These are phyloP conservation scores for Ophiostoma piceae DNA, from an alignment of 2,329 filamentous ascomycete species.

Conservation along the genomic window DNA sequence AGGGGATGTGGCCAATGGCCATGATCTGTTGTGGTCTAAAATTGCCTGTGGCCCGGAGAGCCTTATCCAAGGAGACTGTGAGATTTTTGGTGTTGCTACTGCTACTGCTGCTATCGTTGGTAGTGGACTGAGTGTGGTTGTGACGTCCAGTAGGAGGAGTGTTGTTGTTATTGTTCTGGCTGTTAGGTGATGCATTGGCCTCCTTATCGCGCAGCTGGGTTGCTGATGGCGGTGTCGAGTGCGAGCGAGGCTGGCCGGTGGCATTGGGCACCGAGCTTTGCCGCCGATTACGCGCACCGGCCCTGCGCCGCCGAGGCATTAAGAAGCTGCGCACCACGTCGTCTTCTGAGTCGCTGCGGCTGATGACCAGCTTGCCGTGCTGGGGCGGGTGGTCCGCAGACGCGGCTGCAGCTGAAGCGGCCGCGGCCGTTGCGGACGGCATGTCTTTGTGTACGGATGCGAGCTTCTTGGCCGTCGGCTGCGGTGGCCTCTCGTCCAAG, in stretches of 20 bases:
- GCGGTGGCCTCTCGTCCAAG: slow-evolving; percentile 52
- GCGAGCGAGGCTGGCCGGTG: slow-evolving; percentile 33
- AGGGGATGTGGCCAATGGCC: slow-evolving; percentile 55
- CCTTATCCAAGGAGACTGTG: slow-evolving; percentile 50
- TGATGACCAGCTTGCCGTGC: slow-evolving; percentile 48
- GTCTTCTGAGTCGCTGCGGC: slow-evolving; percentile 60
- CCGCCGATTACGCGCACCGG: slow-evolving; percentile 38
- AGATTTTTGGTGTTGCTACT: slow-evolving; percentile 31
- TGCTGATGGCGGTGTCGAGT: slow-evolving; percentile 50
- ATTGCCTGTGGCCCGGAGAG: slow-evolving; percentile 51
- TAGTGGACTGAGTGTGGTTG: not conserved
- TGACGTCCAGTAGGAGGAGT: not conserved
- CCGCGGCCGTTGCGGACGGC: slow-evolving; percentile 25
- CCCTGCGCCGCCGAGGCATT: slow-evolving; percentile 38
- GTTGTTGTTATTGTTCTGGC: not conserved
- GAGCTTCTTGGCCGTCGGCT: slow-evolving; percentile 27
- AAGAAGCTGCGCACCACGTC: slow-evolving; percentile 58
- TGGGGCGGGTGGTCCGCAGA: slow-evolving; percentile 36
- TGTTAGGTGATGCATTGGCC: not conserved
- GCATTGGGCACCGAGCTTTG: slow-evolving; percentile 38
- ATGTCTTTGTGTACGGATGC: not conserved
- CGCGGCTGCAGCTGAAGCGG: not conserved
- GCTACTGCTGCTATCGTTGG: not conserved
- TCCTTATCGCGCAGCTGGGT: not conserved
- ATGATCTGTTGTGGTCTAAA: slow-evolving; percentile 59